These are phyloP conservation scores for Cutaneotrichosporon arboriforme DNA, from an alignment of 1,284 basidiomycete genomes.

Conservation along the genomic window DNA sequence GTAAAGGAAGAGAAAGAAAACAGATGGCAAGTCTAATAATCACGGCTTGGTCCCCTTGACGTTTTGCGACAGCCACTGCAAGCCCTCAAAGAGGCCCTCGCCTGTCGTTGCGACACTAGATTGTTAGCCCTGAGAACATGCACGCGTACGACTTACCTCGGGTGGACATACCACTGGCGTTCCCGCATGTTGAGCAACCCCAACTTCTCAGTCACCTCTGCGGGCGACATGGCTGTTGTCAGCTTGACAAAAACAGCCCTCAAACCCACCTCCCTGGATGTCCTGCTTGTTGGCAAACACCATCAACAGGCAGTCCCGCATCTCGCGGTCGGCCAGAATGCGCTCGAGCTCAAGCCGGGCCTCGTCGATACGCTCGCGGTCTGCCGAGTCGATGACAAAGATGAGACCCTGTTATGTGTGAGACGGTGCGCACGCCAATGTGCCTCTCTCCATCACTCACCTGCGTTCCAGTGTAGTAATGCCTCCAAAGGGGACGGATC, in stretches of 20 bases:
- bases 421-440: not conserved
- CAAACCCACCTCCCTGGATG: constrained; percentile 79
- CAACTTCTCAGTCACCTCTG: constrained; percentile 96
- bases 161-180: constrained; percentile 97
- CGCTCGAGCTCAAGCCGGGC: constrained; percentile 93
- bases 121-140: not conserved
- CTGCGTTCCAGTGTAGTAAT: constrained; percentile 65
- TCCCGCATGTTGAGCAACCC: constrained; percentile 94
- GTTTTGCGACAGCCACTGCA: constrained; percentile 94
- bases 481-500: constrained; percentile 96
- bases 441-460: constrained; percentile 20
- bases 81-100: constrained; percentile 88
- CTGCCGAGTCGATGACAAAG: constrained; percentile 65
- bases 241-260: constrained; percentile 1
- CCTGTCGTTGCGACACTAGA: constrained; percentile 87
- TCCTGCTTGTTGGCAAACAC: constrained; percentile 99
- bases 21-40: not conserved
- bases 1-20: not conserved
- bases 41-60: constrained; percentile 60
- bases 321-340: constrained; percentile 94
- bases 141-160: constrained; percentile 60
- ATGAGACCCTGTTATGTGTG: constrained; percentile 54
- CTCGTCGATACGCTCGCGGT: constrained; percentile 92
- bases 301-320: constrained; percentile 93
- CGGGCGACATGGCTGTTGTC: constrained; percentile 85